A percentile compares a stretch with the other conserved stretches of the same genome.
Conservation (phyloP, 345 rosid genomes). For the Salix arbutifolia region DNA sequence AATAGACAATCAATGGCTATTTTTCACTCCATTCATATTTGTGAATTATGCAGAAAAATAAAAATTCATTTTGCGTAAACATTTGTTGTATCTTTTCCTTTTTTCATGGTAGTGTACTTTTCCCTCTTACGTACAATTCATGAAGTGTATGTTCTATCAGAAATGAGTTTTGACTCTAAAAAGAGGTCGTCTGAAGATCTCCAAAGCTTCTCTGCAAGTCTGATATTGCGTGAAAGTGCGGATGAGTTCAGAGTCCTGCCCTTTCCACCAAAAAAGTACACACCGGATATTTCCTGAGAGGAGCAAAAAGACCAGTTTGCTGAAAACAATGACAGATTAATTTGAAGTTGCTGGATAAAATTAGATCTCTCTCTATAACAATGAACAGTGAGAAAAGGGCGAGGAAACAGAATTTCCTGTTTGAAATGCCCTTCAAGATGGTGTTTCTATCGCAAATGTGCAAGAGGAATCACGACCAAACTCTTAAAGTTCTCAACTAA, state of each 20-base stretch:
- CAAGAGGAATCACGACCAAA: neutral
- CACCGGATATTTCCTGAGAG: constrained; percentile 65
- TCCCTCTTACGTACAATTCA: too few relatives aligned
- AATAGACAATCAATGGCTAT: too few relatives aligned
- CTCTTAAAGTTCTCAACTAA: too few relatives aligned
- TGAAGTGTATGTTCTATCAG: neutral
- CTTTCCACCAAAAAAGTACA: constrained; percentile 74
- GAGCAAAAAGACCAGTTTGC: constrained; percentile 4
- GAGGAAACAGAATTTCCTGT: neutral
- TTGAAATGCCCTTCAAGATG: neutral
- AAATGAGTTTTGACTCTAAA: constrained; percentile 32
- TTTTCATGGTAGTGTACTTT: too few relatives aligned
- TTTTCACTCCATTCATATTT: too few relatives aligned
- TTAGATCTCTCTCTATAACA: neutral
- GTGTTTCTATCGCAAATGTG: neutral
- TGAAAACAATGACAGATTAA: too few relatives aligned
- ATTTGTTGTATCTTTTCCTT: too few relatives aligned
- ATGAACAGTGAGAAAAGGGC: neutral
- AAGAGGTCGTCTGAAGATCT: constrained; percentile 45
- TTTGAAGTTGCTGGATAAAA: neutral
- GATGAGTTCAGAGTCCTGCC: constrained; percentile 63
- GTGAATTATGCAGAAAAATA: too few relatives aligned
- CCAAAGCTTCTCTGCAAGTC: constrained; percentile 66
- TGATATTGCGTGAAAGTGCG: constrained; percentile 36
- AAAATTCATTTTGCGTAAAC: too few relatives aligned